Evolutionary conservation across 345 rosid genomes (phyloP).

Genomic region (Salix purpurea): DNA sequence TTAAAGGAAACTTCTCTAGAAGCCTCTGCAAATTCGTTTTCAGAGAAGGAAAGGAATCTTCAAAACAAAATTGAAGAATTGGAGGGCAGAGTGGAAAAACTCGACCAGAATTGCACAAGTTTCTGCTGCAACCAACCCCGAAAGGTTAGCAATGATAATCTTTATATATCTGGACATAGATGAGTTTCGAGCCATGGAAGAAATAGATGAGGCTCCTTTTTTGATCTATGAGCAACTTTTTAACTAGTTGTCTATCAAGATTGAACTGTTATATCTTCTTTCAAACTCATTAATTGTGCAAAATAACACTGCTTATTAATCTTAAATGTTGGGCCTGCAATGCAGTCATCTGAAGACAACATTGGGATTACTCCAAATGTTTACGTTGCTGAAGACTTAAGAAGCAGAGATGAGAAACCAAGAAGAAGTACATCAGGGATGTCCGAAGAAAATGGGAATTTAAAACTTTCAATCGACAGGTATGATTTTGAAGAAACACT

Average conservation of each 20-base stretch:
- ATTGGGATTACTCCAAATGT: conserved; percentile 12
- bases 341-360: conserved; percentile 27
- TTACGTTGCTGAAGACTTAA: conserved; percentile 12
- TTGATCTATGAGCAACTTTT: background rate
- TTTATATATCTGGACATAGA: background rate
- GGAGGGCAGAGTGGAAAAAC: conserved; percentile 48
- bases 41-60: conserved; percentile 58
- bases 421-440: background rate
- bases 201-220: background rate
- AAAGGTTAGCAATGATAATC: conserved; percentile 34
- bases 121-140: conserved; percentile 13
- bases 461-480: conserved; percentile 28
- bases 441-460: conserved; percentile 21
- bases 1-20: conserved; percentile 57
- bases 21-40: conserved; percentile 46
- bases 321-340: conserved; percentile 2
- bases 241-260: background rate
- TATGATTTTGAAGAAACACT: conserved; percentile 16
- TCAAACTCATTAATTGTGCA: background rate
- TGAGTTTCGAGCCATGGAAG: background rate
- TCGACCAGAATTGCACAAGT: conserved; percentile 24
- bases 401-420: background rate
- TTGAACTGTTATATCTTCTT: conserved; percentile 4
- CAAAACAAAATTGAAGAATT: conserved; percentile 49
- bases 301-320: background rate